Evolutionary conservation across 768 basidiomycete species (phyloP), one percentile per base, ranked within the genome.

Genomic region (Paxillus ammoniavirescens): DNA sequence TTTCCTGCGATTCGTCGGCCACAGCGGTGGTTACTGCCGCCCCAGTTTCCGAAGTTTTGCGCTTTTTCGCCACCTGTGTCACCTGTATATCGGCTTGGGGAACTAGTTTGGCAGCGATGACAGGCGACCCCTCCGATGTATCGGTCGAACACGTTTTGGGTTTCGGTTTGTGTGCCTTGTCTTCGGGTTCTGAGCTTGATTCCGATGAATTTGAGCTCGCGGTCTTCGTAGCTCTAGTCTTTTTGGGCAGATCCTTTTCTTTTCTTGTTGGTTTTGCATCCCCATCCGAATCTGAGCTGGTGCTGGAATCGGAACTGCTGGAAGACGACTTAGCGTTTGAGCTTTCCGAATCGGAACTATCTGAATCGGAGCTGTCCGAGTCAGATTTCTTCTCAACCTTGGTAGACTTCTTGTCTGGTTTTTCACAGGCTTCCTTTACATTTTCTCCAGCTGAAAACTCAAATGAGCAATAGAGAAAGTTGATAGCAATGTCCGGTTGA

Each of bases 31-130:
- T 59, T 3, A 82, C 73, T 8, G 81, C 77, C 35, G 74, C 67
- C 15, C 83, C 83, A 46, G 66, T 73, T 51, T 75, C 75, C n/a
- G 77, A 73, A 0, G 75, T 81, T 47, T 80, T 80, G 36, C 82
- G 83, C 64, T 82, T 89, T 68, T 91, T 89, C 0, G 77, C 75
- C 12, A 76, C 72, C 48, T 70, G 76, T 0, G 51, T 48, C 7
- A 54, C 47, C 26, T 53, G 31, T 35, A 8, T 52, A 52, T 58
- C 45, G 14, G 4, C 30, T 38, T 38, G 42, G 30, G 2, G n/a
- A n/a, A n/a, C n/a, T 18, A n/a, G 17, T 17, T 40, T 40, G 13
- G n/a, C 14, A 38, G 18, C 17, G 12, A 6, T 18, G 6, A 26
- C 37, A 26, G 48, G 13, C 8, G 62, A 46, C 38, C 18, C 26